phyloP scores from a whole-genome alignment of 75 land plant genomes.

The Chamaecyparis obtusa region DNA sequence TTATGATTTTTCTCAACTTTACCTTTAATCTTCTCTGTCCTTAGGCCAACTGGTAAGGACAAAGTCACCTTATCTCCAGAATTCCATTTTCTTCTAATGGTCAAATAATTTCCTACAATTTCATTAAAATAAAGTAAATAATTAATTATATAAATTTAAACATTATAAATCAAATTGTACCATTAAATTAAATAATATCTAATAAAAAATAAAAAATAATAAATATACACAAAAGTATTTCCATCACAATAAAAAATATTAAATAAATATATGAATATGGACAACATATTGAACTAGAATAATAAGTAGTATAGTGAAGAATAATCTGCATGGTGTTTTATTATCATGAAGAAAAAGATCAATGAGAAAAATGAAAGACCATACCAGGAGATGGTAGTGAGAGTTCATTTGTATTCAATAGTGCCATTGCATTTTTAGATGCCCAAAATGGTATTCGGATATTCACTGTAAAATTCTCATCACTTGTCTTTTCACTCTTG shows the following conservation, averaged over 20 bases:
- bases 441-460: constrained; percentile 83
- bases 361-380: background rate
- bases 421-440: constrained; percentile 32
- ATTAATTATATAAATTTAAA: no score
- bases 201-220: no score
- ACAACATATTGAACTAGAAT: no score
- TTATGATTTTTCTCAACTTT: no score
- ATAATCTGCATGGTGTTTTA: no score
- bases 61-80: constrained; percentile 1
- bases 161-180: no score
- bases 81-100: constrained; percentile 1
- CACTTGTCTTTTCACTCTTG: background rate
- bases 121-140: background rate
- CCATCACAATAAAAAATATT: no score
- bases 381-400: constrained; percentile 59
- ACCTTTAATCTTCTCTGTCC: background rate
- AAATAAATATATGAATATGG: no score
- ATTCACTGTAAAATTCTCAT: constrained; percentile 28
- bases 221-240: no score
- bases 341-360: no score
- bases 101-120: background rate
- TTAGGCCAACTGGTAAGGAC: background rate
- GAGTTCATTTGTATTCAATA: constrained; percentile 41
- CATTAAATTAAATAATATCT: no score
- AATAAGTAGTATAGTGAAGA: no score